A percentile compares a stretch with the other conserved stretches of the same genome.
Conservation (phyloP, 1,284 basidiomycete species). For the Malassezia caprae region DNA sequence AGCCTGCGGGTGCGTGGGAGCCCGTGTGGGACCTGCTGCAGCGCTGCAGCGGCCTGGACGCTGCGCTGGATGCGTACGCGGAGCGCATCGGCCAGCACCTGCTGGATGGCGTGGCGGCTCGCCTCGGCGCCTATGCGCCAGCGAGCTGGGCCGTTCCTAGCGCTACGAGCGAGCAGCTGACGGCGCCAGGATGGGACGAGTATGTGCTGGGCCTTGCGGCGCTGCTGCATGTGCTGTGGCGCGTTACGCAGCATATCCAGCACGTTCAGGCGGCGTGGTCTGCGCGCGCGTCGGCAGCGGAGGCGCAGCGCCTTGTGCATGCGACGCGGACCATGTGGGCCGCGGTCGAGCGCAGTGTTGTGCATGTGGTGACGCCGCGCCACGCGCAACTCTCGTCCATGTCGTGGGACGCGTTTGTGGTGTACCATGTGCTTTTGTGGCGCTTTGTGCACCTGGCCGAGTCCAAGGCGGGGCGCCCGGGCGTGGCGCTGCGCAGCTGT, state of each 20-base stretch:
- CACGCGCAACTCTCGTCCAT: conserved; percentile 60
- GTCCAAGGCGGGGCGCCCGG: conserved; percentile 73
- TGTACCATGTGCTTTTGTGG: conserved; percentile 76
- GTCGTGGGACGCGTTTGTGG: conserved; percentile 64
- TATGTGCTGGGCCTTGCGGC: neutral
- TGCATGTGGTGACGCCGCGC: conserved; percentile 56
- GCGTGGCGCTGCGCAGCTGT: conserved; percentile 63
- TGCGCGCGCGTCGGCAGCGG: neutral
- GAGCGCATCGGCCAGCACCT: neutral
- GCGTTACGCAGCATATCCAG: neutral
- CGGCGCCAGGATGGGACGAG: neutral
- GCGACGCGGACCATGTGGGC: conserved; percentile 8
- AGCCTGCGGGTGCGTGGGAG: neutral
- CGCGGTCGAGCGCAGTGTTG: neutral
- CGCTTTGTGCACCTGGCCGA: conserved; percentile 78
- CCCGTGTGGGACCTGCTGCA: conserved; percentile 1
- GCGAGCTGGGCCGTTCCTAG: neutral
- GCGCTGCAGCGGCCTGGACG: neutral
- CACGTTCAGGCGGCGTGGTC: neutral
- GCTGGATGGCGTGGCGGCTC: neutral
- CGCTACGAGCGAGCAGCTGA: neutral
- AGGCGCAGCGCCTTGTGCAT: neutral
- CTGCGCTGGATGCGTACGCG: neutral
- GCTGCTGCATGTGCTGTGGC: conserved; percentile 6
- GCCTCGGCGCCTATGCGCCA: neutral